Evolutionary conservation across 108 stramenopile species (phyloP).

Genomic region (Cyclotella sp.): DNA sequence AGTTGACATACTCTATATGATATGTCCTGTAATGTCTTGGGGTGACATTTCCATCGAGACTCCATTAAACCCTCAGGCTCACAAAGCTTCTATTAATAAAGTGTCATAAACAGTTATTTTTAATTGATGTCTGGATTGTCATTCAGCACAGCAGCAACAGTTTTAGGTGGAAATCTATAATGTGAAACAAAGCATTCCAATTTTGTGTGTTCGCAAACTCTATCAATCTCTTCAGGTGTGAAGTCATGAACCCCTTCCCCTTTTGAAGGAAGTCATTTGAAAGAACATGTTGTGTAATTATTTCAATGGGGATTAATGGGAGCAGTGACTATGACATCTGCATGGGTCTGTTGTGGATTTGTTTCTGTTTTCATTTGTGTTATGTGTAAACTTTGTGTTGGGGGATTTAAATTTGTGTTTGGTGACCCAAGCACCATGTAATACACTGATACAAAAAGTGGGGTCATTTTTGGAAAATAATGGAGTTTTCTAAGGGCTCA

Average conservation of each 20-base stretch:
- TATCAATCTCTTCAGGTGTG: background rate
- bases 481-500: too few relatives aligned
- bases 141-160: conserved; percentile 10
- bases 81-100: conserved; percentile 4
- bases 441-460: too few relatives aligned
- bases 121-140: too few relatives aligned
- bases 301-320: too few relatives aligned
- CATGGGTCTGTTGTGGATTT: too few relatives aligned
- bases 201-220: conserved; percentile 7
- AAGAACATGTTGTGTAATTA: too few relatives aligned
- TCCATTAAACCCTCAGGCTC: conserved; percentile 1
- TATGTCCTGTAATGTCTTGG: background rate
- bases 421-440: too few relatives aligned
- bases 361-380: too few relatives aligned
- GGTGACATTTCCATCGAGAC: conserved; percentile 16
- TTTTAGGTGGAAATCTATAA: conserved; percentile 4
- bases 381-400: too few relatives aligned
- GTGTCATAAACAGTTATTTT: conserved; percentile 9
- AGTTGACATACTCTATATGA: conserved; percentile 1
- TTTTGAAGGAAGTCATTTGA: conserved; percentile 1
- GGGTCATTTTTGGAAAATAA: too few relatives aligned
- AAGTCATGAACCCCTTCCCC: background rate
- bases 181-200: background rate
- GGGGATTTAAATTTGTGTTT: too few relatives aligned
- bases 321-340: too few relatives aligned